Percentiles rank a stretch among this genome's conserved stretches.
Evolutionary conservation across 768 basidiomycete genomes (phyloP).

Genomic region (Rhizopogon salebrosus): DNA sequence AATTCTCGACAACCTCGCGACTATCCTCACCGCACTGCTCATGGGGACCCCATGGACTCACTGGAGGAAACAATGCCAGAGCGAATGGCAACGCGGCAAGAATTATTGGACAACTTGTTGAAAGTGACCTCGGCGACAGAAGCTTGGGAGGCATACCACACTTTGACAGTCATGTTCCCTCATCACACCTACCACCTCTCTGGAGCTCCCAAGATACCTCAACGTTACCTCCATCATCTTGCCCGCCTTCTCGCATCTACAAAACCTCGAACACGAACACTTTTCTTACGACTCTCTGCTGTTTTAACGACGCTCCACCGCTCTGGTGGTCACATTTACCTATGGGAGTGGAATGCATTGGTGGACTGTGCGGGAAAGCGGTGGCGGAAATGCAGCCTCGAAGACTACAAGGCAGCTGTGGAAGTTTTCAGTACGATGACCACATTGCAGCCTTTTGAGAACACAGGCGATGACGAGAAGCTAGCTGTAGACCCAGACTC

Average conservation of each 20-base stretch:
- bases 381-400: constrained; percentile 49
- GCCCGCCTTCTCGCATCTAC: constrained; percentile 50
- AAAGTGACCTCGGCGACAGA: constrained; percentile 24
- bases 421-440: constrained; percentile 59
- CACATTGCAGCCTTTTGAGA: constrained; percentile 18
- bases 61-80: constrained; percentile 1
- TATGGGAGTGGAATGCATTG: constrained; percentile 76
- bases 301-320: constrained; percentile 53
- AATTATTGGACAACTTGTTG: constrained; percentile 29
- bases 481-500: constrained; percentile 2
- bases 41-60: not conserved
- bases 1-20: not conserved
- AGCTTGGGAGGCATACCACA: constrained; percentile 42
- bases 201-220: constrained; percentile 20
- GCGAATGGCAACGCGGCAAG: constrained; percentile 15
- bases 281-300: constrained; percentile 65
- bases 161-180: constrained; percentile 21
- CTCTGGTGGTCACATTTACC: constrained; percentile 47
- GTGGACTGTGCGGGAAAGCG: constrained; percentile 65
- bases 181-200: constrained; percentile 2
- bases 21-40: not conserved
- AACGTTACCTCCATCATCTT: constrained; percentile 53
- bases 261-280: constrained; percentile 50
- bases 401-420: constrained; percentile 58
- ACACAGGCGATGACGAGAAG: constrained; percentile 32